These are phyloP conservation scores for Suhomyces ambrosiae DNA, from an alignment of 1,139 yeast genomes.

Conservation along the genomic window DNA sequence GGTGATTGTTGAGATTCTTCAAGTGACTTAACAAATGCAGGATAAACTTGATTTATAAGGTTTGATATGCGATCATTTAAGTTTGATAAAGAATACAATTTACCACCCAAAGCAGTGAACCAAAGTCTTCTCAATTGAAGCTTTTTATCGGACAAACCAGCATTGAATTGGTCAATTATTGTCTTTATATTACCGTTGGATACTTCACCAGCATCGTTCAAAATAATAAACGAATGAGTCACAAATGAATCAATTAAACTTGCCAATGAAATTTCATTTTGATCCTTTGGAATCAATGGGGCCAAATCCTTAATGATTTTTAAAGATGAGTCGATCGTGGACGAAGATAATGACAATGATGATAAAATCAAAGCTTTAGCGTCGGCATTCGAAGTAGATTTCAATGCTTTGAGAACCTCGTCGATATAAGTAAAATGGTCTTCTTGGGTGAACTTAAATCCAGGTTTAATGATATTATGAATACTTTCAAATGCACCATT, in stretches of 20 bases:
- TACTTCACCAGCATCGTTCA: conserved; percentile 9
- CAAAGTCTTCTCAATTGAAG: conserved; percentile 65
- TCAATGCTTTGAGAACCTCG: conserved; percentile 59
- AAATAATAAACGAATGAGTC: conserved; percentile 35
- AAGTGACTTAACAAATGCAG: conserved; percentile 38
- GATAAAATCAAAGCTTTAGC: conserved; percentile 47
- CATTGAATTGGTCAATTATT: conserved; percentile 37
- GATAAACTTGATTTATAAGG: conserved; percentile 26
- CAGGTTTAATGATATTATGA: conserved; percentile 7
- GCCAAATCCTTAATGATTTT: conserved; percentile 47
- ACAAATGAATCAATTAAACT: conserved; percentile 55
- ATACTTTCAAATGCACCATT: conserved; percentile 52
- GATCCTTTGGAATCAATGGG: conserved; percentile 66
- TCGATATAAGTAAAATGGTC: conserved; percentile 32
- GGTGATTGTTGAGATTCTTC: conserved; percentile 51
- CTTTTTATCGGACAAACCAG: conserved; percentile 70
- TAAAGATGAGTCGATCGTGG: conserved; percentile 16
- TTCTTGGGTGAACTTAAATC: conserved; percentile 2
- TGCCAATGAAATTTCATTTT: conserved; percentile 65
- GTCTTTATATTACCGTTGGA: conserved; percentile 16
- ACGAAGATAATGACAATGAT: conserved; percentile 13
- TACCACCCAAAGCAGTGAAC: conserved; percentile 55
- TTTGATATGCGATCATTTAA: conserved; percentile 8
- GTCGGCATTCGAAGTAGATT: conserved; percentile 67
- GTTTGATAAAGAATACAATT: conserved; percentile 9